Evolutionary conservation across 495 filamentous ascomycete species (phyloP).

Genomic region (Aspergillus baeticus): DNA sequence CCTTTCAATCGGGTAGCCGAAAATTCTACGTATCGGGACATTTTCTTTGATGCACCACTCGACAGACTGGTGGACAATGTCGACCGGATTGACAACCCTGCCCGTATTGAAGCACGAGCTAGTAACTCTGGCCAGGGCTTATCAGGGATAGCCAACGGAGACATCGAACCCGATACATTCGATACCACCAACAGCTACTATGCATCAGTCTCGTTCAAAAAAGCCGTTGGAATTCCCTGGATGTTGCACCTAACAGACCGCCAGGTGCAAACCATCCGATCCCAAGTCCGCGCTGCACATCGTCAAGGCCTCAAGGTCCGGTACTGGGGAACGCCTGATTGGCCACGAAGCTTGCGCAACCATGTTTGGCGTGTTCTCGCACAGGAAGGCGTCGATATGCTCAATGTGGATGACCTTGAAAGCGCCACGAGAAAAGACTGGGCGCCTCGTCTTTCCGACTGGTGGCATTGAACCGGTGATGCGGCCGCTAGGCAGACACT

Average conservation of each 20-base stretch:
- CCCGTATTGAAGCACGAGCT: neutral
- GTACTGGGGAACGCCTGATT: slow-evolving; percentile 78
- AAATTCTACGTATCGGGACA: slow-evolving; percentile 49
- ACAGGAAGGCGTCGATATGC: slow-evolving; percentile 67
- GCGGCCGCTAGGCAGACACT: no score
- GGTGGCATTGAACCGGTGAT: slow-evolving; percentile 26
- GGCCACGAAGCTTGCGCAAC: slow-evolving; percentile 73
- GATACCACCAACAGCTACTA: slow-evolving; percentile 48
- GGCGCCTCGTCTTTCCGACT: slow-evolving; percentile 38
- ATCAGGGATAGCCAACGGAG: slow-evolving; percentile 31
- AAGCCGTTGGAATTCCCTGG: slow-evolving; percentile 42
- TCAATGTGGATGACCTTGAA: slow-evolving; percentile 78
- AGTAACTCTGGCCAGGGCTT: slow-evolving; percentile 35
- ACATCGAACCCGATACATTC: slow-evolving; percentile 40
- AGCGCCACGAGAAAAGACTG: slow-evolving; percentile 49
- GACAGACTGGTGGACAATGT: slow-evolving; percentile 31
- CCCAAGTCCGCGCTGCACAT: slow-evolving; percentile 69
- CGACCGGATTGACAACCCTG: slow-evolving; percentile 21
- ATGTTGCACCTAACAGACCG: slow-evolving; percentile 36
- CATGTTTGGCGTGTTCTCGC: slow-evolving; percentile 72
- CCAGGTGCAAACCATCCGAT: slow-evolving; percentile 61
- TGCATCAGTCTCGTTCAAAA: slow-evolving; percentile 44
- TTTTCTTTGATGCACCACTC: slow-evolving; percentile 66
- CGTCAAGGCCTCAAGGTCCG: slow-evolving; percentile 66
- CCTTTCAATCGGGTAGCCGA: slow-evolving; percentile 63